Percentiles rank a stretch among this genome's conserved stretches.
Conservation (phyloP, 192 early-diverging fungal genomes). For the Geranomyces variabilis region DNA sequence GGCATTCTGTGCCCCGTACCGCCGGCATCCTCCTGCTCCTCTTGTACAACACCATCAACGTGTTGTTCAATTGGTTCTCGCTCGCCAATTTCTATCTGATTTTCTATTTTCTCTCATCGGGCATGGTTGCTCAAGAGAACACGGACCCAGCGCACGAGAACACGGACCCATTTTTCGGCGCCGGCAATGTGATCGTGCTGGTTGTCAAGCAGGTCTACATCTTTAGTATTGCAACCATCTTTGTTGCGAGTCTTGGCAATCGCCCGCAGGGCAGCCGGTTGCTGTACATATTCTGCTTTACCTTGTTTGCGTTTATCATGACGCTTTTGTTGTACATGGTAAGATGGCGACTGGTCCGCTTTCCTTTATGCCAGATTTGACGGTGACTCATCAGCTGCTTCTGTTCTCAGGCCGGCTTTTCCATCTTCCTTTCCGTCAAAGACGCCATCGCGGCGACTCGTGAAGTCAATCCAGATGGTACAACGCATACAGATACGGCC, state of each 20-base stretch:
- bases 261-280: slow-evolving; percentile 52
- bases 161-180: slow-evolving; percentile 62
- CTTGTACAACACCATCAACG: slow-evolving; percentile 65
- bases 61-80: slow-evolving; percentile 78
- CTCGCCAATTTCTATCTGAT: slow-evolving; percentile 71
- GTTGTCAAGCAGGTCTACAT: slow-evolving; percentile 47
- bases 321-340: slow-evolving; percentile 49
- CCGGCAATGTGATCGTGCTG: slow-evolving; percentile 36
- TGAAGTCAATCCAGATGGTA: slow-evolving; percentile 1
- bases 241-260: slow-evolving; percentile 58
- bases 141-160: slow-evolving; percentile 34
- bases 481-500: slow-evolving; percentile 36
- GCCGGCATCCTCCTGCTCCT: slow-evolving; percentile 63
- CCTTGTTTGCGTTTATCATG: slow-evolving; percentile 57
- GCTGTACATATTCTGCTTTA: slow-evolving; percentile 48
- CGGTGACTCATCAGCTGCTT: neutral
- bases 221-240: slow-evolving; percentile 48
- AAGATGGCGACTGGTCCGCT: neutral
- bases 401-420: slow-evolving; percentile 36
- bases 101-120: slow-evolving; percentile 48
- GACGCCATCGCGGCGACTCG: slow-evolving; percentile 17
- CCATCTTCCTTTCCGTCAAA: slow-evolving; percentile 33
- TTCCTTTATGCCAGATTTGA: too few relatives aligned
- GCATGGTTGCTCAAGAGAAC: slow-evolving; percentile 31
- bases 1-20: slow-evolving; percentile 64